Conservation (phyloP, 768 basidiomycete species). For the Suillus americanus region DNA sequence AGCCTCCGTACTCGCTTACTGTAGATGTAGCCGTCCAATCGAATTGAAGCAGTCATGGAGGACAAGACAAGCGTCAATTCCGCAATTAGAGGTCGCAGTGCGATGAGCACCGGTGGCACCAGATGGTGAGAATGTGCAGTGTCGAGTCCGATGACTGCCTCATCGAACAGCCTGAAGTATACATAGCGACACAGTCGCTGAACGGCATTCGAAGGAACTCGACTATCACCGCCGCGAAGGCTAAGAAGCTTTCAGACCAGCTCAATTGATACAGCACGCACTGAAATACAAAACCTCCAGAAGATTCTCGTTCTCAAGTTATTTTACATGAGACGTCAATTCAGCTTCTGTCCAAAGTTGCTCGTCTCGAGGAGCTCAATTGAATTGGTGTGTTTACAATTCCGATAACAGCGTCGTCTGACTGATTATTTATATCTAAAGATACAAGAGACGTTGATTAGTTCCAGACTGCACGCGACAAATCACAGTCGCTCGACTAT, state of each 20-base stretch:
- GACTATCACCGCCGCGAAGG: not conserved
- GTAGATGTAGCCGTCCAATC: conserved; percentile 19
- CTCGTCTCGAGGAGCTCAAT: conserved; percentile 57
- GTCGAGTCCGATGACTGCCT: conserved; percentile 16
- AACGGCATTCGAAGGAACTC: not conserved
- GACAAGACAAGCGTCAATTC: conserved; percentile 16
- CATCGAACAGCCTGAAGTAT: not conserved
- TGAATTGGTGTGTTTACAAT: conserved; percentile 42
- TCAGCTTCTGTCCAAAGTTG: conserved; percentile 41
- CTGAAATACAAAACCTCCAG: conserved; percentile 16
- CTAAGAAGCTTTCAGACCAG: conserved; percentile 3
- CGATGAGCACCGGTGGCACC: conserved; percentile 8
- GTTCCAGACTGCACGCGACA: conserved; percentile 43
- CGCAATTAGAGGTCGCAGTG: conserved; percentile 13
- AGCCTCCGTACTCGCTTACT: not conserved
- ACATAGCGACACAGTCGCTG: not conserved
- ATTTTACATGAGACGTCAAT: conserved; percentile 70
- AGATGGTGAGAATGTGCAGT: conserved; percentile 5
- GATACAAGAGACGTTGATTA: conserved; percentile 38
- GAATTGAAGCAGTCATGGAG: conserved; percentile 20
- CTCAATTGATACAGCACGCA: no score
- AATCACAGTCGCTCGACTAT: conserved; percentile 39
- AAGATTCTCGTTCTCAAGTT: conserved; percentile 69
- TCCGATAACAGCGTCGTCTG: conserved; percentile 5
- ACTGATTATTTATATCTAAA: conserved; percentile 29